phyloP scores from a whole-genome alignment of 139 green algal genomes.

The Nannochloris sp. region DNA sequence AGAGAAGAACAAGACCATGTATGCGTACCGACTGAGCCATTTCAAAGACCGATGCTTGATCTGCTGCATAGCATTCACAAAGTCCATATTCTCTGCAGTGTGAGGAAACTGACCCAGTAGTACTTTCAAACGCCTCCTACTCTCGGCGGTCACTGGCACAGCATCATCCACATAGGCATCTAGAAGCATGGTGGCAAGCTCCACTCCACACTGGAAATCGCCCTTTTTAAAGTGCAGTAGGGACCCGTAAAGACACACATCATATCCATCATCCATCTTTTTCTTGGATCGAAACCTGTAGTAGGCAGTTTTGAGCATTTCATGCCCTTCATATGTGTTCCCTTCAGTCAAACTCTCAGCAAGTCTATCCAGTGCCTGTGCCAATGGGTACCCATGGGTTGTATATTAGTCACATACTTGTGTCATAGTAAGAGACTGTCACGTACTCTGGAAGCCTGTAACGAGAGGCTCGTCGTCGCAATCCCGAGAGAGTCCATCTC shows the following conservation, averaged over 20 bases:
- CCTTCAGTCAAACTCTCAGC: constrained; percentile 5
- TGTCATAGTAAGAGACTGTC: no score
- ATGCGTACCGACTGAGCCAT: no score
- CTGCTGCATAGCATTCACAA: background rate
- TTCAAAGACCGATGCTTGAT: no score
- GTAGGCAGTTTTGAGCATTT: constrained; percentile 30
- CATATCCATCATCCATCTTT: constrained; percentile 18
- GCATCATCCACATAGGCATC: constrained; percentile 19
- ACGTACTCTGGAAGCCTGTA: no score
- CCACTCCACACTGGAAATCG: constrained; percentile 24
- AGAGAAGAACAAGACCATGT: background rate
- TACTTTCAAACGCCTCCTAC: background rate
- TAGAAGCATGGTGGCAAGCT: constrained; percentile 24
- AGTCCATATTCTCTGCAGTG: background rate
- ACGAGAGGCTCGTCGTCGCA: no score
- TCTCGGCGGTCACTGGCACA: background rate
- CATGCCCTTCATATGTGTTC: constrained; percentile 27
- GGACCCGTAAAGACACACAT: constrained; percentile 17
- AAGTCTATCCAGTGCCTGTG: constrained; percentile 24
- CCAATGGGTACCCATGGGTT: background rate
- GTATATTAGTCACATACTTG: no score
- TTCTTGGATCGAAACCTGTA: constrained; percentile 12
- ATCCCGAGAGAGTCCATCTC: no score
- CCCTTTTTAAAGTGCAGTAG: constrained; percentile 20
- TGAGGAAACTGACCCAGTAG: constrained; percentile 17